A percentile compares a stretch with the other conserved stretches of the same genome.
Conservation (phyloP, 1,284 basidiomycete genomes). For the Naganishia liquefaciens region DNA sequence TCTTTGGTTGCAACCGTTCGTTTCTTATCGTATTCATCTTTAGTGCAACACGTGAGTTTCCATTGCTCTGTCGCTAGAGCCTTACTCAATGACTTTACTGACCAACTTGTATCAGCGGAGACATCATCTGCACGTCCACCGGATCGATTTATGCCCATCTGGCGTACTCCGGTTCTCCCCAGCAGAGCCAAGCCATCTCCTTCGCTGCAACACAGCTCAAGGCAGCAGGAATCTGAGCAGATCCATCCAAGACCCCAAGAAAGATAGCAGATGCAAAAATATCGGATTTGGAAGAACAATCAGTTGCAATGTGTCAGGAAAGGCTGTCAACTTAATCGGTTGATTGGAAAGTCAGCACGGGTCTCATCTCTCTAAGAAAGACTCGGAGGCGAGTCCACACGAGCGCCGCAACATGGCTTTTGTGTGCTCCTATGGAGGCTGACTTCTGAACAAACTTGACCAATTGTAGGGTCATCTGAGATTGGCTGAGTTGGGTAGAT, state of each 20-base stretch:
- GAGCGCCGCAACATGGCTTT: too few relatives aligned
- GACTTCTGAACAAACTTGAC: too few relatives aligned
- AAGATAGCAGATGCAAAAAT: background rate
- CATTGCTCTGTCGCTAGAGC: too few relatives aligned
- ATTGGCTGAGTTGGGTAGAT: too few relatives aligned
- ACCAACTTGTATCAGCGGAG: background rate
- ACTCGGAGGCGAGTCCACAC: too few relatives aligned
- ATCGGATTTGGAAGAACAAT: background rate
- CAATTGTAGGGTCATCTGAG: too few relatives aligned
- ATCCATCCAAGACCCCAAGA: too few relatives aligned
- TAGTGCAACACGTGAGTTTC: constrained; percentile 22
- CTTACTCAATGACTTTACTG: background rate
- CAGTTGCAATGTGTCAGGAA: too few relatives aligned
- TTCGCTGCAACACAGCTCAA: constrained; percentile 20
- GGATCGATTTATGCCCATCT: constrained; percentile 26
- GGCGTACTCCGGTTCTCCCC: constrained; percentile 28
- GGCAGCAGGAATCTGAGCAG: constrained; percentile 7
- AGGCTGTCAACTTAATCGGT: too few relatives aligned
- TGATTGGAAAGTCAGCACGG: too few relatives aligned
- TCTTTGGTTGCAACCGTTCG: background rate
- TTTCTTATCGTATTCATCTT: background rate
- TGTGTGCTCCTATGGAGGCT: too few relatives aligned
- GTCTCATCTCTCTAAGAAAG: too few relatives aligned
- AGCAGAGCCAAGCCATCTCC: constrained; percentile 22
- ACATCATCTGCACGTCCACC: constrained; percentile 29